Conservation (phyloP, 148 eudicot genomes). For the Cornus suecica region DNA sequence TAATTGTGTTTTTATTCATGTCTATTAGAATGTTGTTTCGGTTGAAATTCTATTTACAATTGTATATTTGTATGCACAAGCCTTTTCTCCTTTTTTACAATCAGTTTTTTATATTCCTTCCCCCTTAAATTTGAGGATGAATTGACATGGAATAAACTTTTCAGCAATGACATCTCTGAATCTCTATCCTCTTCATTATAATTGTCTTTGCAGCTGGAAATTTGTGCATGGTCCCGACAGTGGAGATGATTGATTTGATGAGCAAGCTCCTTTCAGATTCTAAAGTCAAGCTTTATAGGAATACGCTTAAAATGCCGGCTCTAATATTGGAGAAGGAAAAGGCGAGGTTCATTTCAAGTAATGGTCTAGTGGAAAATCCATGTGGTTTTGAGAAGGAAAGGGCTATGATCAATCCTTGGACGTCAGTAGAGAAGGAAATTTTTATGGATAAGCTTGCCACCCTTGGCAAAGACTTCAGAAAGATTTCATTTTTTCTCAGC, state of each 20-base stretch:
- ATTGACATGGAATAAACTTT: neutral
- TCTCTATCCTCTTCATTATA: neutral
- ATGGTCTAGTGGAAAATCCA: slow-evolving; percentile 83
- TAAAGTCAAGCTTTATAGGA: slow-evolving; percentile 40
- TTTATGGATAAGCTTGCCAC: slow-evolving; percentile 64
- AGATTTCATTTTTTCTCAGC: slow-evolving; percentile 73
- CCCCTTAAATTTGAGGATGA: neutral
- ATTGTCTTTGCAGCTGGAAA: slow-evolving; percentile 45
- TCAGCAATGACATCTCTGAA: neutral
- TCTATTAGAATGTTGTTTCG: too few species aligned
- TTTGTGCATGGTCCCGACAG: slow-evolving; percentile 39
- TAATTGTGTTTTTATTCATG: neutral
- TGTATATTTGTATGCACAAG: neutral
- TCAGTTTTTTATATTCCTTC: neutral
- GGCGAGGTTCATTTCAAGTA: slow-evolving; percentile 63
- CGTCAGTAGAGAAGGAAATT: slow-evolving; percentile 61
- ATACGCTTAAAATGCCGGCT: slow-evolving; percentile 74
- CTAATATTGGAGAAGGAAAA: slow-evolving; percentile 66
- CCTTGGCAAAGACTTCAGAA: slow-evolving; percentile 74
- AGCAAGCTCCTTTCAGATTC: slow-evolving; percentile 59
- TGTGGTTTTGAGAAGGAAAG: slow-evolving; percentile 74
- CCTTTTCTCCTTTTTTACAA: neutral
- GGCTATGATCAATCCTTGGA: slow-evolving; percentile 73
- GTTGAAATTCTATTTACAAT: neutral
- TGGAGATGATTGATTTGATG: slow-evolving; percentile 41